phyloP scores from a whole-genome alignment of 768 basidiomycete species.

The Xerocomus potaroensis region DNA sequence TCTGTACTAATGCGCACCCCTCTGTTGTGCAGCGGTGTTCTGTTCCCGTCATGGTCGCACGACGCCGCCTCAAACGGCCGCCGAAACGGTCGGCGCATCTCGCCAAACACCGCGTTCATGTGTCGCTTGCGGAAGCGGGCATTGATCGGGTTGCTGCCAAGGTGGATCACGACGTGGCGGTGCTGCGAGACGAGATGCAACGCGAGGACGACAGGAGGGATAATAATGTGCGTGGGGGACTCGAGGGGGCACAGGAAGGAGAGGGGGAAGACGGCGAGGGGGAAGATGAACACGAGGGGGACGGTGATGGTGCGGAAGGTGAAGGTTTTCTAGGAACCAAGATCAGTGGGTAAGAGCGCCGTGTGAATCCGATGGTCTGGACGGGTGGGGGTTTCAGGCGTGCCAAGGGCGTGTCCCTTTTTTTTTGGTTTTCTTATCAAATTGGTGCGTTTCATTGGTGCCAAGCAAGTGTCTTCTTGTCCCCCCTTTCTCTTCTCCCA shows the following conservation, averaged over 20 bases:
- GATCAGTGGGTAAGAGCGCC: constrained; percentile 12
- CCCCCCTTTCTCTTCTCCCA: no score
- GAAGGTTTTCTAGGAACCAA: constrained; percentile 29
- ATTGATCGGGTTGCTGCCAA: constrained; percentile 85
- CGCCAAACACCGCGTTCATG: constrained; percentile 73
- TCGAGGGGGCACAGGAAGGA: constrained; percentile 22
- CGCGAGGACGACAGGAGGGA: constrained; percentile 50
- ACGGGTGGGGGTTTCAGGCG: no score
- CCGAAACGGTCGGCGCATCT: constrained; percentile 78
- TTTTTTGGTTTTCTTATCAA: no score
- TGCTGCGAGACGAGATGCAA: constrained; percentile 73
- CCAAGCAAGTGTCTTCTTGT: no score
- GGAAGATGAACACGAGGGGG: constrained; percentile 19
- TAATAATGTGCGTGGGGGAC: constrained; percentile 17
- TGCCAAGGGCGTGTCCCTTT: no score
- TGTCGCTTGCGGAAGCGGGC: constrained; percentile 79
- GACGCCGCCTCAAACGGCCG: constrained; percentile 84
- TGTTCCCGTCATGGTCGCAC: constrained; percentile 95
- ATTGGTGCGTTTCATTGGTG: no score
- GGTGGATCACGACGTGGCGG: constrained; percentile 82
- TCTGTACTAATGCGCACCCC: no score
- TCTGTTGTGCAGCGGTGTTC: constrained; percentile 64
- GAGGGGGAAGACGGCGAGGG: constrained; percentile 26
- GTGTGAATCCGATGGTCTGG: no score
- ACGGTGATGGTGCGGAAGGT: constrained; percentile 29